Percentiles rank a stretch among this genome's conserved stretches.
Conservation (phyloP, 176 grass and related monocot genomes). For the Lolium multiflorum region DNA sequence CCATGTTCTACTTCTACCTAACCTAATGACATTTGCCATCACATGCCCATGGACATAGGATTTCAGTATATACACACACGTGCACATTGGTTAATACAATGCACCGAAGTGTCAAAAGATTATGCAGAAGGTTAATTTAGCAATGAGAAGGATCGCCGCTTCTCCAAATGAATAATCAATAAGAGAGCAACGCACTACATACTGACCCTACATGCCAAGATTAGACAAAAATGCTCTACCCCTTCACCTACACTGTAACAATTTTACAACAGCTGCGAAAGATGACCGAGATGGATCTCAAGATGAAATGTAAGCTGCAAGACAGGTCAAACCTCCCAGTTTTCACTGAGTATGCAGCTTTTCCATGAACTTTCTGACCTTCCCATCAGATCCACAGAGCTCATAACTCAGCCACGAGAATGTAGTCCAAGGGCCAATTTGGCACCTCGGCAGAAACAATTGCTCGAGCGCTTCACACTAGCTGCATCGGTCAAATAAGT, state of each 20-base stretch:
- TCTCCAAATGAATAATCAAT: conserved; percentile 71
- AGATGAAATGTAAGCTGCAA: conserved; percentile 28
- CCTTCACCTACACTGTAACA: conserved; percentile 55
- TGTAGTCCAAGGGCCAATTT: conserved; percentile 43
- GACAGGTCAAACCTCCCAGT: conserved; percentile 14
- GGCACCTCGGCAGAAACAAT: conserved; percentile 33
- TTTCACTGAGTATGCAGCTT: conserved; percentile 31
- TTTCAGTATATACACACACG: conserved; percentile 57
- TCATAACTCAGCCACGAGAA: conserved; percentile 31
- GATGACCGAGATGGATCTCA: conserved; percentile 34
- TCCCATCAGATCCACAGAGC: conserved; percentile 43
- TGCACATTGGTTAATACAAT: conserved; percentile 56
- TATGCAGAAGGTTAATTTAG: conserved; percentile 55
- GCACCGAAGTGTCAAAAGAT: conserved; percentile 53
- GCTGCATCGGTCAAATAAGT: conserved; percentile 42
- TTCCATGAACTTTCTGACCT: conserved; percentile 19
- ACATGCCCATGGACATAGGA: conserved; percentile 37
- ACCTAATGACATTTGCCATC: conserved; percentile 47
- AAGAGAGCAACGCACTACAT: conserved; percentile 57
- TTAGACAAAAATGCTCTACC: conserved; percentile 60
- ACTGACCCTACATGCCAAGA: conserved; percentile 57
- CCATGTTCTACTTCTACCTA: conserved; percentile 40
- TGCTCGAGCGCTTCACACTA: conserved; percentile 34
- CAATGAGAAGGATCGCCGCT: conserved; percentile 55
- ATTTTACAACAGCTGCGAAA: conserved; percentile 56